Evolutionary conservation across 1,139 yeast species (phyloP).

Genomic region (Zhuliangozyma parablackwelliae): DNA sequence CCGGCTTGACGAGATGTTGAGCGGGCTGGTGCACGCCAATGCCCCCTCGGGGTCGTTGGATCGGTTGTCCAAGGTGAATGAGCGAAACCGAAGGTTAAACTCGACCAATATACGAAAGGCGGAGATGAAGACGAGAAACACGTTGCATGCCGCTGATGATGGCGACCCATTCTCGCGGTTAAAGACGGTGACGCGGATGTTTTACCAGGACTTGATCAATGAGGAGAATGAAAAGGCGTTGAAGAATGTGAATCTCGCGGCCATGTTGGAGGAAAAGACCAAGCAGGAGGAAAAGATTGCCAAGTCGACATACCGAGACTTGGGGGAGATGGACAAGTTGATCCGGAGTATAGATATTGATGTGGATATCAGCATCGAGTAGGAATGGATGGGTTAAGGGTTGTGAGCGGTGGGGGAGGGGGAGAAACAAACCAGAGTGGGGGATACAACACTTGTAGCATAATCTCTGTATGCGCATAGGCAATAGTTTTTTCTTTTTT

Average conservation of each 20-base stretch:
- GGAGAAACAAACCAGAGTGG: no score
- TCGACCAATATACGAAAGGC: constrained; percentile 75
- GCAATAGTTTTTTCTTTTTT: no score
- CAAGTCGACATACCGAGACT: constrained; percentile 37
- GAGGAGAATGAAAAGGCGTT: constrained; percentile 44
- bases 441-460: no score
- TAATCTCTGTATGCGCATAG: no score
- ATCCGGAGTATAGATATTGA: constrained; percentile 33
- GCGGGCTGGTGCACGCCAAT: constrained; percentile 8
- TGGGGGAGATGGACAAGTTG: constrained; percentile 43
- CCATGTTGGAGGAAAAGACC: constrained; percentile 32
- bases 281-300: constrained; percentile 40
- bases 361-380: constrained; percentile 14
- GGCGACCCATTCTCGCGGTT: constrained; percentile 89
- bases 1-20: constrained; percentile 26
- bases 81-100: constrained; percentile 79
- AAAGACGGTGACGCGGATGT: constrained; percentile 80
- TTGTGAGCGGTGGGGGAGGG: no score
- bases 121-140: constrained; percentile 55
- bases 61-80: constrained; percentile 61
- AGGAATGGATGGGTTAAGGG: no score
- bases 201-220: constrained; percentile 53
- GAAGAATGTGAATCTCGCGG: constrained; percentile 36
- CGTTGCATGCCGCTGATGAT: constrained; percentile 37
- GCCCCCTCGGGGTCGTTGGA: constrained; percentile 12